Evolutionary conservation across 2,329 filamentous ascomycete genomes (phyloP).

Genomic region (Talaromyces marneffei): DNA sequence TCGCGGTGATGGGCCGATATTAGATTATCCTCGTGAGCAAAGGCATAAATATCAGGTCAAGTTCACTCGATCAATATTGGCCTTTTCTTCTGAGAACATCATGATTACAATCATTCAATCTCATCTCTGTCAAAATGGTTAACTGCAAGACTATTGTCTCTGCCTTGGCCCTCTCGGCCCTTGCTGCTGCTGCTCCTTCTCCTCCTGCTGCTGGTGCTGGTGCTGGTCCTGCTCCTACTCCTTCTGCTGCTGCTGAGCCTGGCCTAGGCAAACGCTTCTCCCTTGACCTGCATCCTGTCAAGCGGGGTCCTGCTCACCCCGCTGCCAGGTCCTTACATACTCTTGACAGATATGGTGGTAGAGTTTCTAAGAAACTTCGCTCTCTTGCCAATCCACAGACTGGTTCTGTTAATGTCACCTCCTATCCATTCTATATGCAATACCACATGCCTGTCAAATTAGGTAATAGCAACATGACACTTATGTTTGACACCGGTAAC

Average conservation of each 20-base stretch:
- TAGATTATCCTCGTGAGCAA: neutral
- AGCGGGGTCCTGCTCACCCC: slow-evolving; percentile 1
- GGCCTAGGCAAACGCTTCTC: too few species aligned
- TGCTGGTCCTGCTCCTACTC: slow-evolving; percentile 7
- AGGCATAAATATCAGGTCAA: slow-evolving; percentile 2
- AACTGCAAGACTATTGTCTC: slow-evolving; percentile 14
- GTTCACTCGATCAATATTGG: neutral
- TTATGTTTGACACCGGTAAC: slow-evolving; percentile 68
- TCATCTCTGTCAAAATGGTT: slow-evolving; percentile 12
- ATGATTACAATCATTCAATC: neutral
- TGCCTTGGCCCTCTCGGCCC: slow-evolving; percentile 13
- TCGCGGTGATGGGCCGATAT: neutral
- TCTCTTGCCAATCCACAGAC: too few species aligned
- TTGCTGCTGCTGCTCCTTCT: slow-evolving; percentile 9
- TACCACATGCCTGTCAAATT: slow-evolving; percentile 61
- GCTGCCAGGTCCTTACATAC: too few species aligned
- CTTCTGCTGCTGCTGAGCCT: too few species aligned
- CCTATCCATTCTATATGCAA: too few species aligned
- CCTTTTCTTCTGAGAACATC: neutral
- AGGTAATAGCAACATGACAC: slow-evolving; percentile 56
- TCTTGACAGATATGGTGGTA: too few species aligned
- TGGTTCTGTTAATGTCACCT: too few species aligned
- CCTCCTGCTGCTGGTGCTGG: too few species aligned
- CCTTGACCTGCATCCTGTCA: slow-evolving; percentile 13
- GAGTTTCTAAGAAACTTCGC: too few species aligned